Base-by-base conservation (phyloP, 192 early-diverging fungal genomes). In the Geranomyces variabilis region DNA sequence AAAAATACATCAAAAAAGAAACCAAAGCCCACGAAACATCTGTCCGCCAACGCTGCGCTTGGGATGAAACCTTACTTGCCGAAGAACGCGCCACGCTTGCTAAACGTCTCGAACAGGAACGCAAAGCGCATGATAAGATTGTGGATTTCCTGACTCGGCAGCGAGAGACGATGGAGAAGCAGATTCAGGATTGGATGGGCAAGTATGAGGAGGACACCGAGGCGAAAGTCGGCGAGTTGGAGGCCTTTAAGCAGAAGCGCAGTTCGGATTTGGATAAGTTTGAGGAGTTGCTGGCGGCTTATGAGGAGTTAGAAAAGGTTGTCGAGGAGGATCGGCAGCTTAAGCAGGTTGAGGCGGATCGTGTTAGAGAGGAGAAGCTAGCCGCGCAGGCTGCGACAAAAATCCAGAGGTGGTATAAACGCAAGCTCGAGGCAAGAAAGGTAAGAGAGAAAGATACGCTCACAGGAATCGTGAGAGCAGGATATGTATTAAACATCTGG, bases 1-100 rank as follows among this genome's bases (percentile, higher is more conserved):
- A 88, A 73, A 83, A 84, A 62, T 88, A 88, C 74, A 81, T 88
- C 69, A 86, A 86, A 70, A 87, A 87, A 59, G 87, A 87, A 78
- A 84, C 81, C 29, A 85, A 85, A 63, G 87, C 87, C n/a, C 84
- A 87, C 66, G 87, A 88, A 70, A 79, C 47, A 34, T 80, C 79
- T 66, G 81, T 85, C 19, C 69, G 71, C 43, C 77, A 80, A 63
- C 69, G 71, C 17, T 88, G 85, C 65, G 61, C 57, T 30, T 70
- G 71, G 30, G 56, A 74, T 36, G 87, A 88, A 67, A 51, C 44
- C 0, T 14, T 43, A 21, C 68, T 87, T 6, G 17, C 53, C 13
- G 71, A 77, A 30, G 69, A 77, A n/a, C 83, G 84, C 47, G 44
- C 64, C 10, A 28, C 71, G 15, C 76, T 84, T 36, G n/a, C 61